Evolutionary conservation across 345 rosid genomes (phyloP).

Genomic region (Hibiscus trionum): DNA sequence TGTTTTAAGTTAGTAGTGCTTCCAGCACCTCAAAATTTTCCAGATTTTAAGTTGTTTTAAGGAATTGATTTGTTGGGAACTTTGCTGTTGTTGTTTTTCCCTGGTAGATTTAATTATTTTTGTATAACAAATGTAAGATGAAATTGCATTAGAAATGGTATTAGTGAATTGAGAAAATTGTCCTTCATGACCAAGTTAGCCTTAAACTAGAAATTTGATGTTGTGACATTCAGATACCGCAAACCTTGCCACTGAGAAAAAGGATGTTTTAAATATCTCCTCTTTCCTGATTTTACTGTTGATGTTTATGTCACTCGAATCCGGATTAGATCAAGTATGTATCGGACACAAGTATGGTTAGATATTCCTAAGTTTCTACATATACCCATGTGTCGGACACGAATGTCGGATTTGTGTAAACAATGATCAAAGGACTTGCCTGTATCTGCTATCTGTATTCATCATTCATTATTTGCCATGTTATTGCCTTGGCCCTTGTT

Average conservation of each 20-base stretch:
- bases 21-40: not conserved
- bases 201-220: not conserved
- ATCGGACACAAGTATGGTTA: no score
- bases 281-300: no score
- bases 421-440: not conserved
- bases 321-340: no score
- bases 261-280: no score
- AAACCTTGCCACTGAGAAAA: not conserved
- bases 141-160: no score
- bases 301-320: no score
- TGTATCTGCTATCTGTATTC: not conserved
- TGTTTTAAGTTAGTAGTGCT: slow-evolving; percentile 16
- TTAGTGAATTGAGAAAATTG: no score
- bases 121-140: no score
- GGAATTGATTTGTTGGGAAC: not conserved
- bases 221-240: not conserved
- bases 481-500: not conserved
- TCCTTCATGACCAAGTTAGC: not conserved
- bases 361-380: no score
- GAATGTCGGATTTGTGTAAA: no score
- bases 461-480: not conserved
- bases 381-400: no score
- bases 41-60: not conserved
- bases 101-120: no score
- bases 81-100: not conserved